Base-by-base conservation (phyloP, 2,329 filamentous ascomycete genomes). In the Fusarium sulawesiense region DNA sequence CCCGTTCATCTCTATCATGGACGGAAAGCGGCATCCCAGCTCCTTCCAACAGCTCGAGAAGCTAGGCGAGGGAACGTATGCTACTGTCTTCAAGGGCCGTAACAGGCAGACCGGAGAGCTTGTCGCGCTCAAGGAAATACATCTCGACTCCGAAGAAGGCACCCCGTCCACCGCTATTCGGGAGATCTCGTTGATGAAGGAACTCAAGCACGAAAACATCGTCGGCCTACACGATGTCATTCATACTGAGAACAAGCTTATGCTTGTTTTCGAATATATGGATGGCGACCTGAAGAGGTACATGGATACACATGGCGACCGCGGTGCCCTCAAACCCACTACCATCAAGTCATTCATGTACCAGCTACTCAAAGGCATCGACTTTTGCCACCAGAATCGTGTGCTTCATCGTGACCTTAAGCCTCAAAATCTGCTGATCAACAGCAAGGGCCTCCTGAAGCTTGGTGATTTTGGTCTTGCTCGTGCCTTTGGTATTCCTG, bases 281-380 rank as follows among this genome's bases (percentile, higher is more conserved):
- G 96, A 99, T 82, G 94, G 94, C 79, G 96, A 99, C 78, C 84
- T 99, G 13, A 99, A 99, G 85, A 93, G 97, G 78, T 98, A 98
- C 82, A 99, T 99, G 96, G 96, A 99, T 80, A 93, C 91, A 9
- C 88, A 94, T 62, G 94, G 94, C 76, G 93, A 98, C 75, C 88
- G 94, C 55, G 95, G 96, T 66, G 93, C 94, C 50, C 86, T 99
- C 58, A 94, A 97, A 79, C 92, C 93, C 41, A 83, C 88, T 59
- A 96, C 93, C 58, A 98, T 99, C 87, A 98, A 98, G 84, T 97
- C 93, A 25, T 99, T 98, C 87, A 98, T 98, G 95, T 96, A 95
- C 83, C 96, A 99, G 83, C 89, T 99, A 32, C 89, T 98, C 67
- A 91, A 93, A 76, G 96, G 96, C 58, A 98, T 98, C 77, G 94